These are phyloP conservation scores for Fomitopsis palustris DNA, from an alignment of 1,284 basidiomycete species.

Conservation along the genomic window DNA sequence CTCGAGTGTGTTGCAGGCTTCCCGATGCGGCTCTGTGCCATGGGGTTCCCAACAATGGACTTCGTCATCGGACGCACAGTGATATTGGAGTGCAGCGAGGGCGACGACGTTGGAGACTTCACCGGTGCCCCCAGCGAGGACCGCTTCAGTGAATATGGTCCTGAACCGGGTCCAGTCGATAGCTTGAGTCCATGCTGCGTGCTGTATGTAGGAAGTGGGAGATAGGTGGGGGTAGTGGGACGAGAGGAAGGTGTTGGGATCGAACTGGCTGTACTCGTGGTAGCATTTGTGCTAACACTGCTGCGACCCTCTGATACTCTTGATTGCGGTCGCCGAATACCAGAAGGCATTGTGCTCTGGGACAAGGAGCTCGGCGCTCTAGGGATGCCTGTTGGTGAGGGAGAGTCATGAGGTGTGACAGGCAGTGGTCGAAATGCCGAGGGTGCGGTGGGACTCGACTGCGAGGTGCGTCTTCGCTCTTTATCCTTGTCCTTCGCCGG, in stretches of 20 bases:
- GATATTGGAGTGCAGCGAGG: slow-evolving; percentile 41
- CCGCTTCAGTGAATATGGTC: slow-evolving; percentile 48
- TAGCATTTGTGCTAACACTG: slow-evolving; percentile 51
- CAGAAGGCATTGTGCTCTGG: slow-evolving; percentile 39
- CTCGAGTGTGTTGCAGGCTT: slow-evolving; percentile 41
- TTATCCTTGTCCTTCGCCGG: slow-evolving; percentile 55
- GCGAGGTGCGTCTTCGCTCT: slow-evolving; percentile 47
- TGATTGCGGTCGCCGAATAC: slow-evolving; percentile 60
- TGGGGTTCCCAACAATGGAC: slow-evolving; percentile 35
- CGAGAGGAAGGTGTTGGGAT: slow-evolving; percentile 68
- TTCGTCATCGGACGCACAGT: slow-evolving; percentile 46
- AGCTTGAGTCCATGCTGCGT: slow-evolving; percentile 48
- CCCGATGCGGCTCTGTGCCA: slow-evolving; percentile 63
- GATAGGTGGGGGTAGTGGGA: slow-evolving; percentile 70
- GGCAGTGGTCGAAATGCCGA: slow-evolving; percentile 30
- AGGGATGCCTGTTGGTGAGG: slow-evolving; percentile 23
- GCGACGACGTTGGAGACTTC: slow-evolving; percentile 22
- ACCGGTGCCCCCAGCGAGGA: slow-evolving; percentile 48
- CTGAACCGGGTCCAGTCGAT: slow-evolving; percentile 46
- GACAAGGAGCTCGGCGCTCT: slow-evolving; percentile 31
- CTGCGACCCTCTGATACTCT: slow-evolving; percentile 54
- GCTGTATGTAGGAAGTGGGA: slow-evolving; percentile 58
- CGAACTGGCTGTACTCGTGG: slow-evolving; percentile 40
- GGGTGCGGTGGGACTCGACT: slow-evolving; percentile 47
- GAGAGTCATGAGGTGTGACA: slow-evolving; percentile 35